Evolutionary conservation across 805 yeast species (phyloP).

Genomic region (Saccharomycopsis babjevae): DNA sequence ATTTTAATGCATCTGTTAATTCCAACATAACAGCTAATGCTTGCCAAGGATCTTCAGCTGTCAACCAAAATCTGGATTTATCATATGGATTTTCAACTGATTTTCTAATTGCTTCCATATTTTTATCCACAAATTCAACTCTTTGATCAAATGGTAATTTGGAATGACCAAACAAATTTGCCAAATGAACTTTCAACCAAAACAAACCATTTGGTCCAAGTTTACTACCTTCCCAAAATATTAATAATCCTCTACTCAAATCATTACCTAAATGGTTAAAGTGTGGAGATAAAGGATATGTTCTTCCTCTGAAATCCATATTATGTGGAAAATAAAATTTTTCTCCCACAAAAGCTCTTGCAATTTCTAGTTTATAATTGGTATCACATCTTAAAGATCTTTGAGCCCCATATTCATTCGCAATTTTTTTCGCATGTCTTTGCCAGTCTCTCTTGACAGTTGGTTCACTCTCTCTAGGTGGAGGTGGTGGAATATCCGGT

Average conservation of each 20-base stretch:
- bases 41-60: conserved; percentile 81
- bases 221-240: conserved; percentile 68
- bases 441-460: conserved; percentile 59
- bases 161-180: conserved; percentile 67
- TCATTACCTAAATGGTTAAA: conserved; percentile 77
- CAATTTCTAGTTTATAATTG: conserved; percentile 89
- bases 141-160: conserved; percentile 61
- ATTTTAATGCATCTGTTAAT: conserved; percentile 46
- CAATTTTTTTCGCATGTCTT: conserved; percentile 42
- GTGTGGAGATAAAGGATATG: conserved; percentile 73
- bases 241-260: conserved; percentile 57
- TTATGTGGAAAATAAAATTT: conserved; percentile 72
- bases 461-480: conserved; percentile 64
- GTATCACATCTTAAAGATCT: conserved; percentile 90
- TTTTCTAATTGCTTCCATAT: conserved; percentile 42
- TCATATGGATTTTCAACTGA: conserved; percentile 56
- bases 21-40: conserved; percentile 63
- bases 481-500: conserved; percentile 43
- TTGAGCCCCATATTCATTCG: conserved; percentile 51
- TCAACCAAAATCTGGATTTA: conserved; percentile 54
- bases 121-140: conserved; percentile 45
- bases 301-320: conserved; percentile 75
- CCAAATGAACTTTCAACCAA: conserved; percentile 70
- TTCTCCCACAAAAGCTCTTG: conserved; percentile 83
- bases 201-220: conserved; percentile 54